Evolutionary conservation across 306 rosid genomes (phyloP).

Genomic region (Cucurbita argyrosperma): DNA sequence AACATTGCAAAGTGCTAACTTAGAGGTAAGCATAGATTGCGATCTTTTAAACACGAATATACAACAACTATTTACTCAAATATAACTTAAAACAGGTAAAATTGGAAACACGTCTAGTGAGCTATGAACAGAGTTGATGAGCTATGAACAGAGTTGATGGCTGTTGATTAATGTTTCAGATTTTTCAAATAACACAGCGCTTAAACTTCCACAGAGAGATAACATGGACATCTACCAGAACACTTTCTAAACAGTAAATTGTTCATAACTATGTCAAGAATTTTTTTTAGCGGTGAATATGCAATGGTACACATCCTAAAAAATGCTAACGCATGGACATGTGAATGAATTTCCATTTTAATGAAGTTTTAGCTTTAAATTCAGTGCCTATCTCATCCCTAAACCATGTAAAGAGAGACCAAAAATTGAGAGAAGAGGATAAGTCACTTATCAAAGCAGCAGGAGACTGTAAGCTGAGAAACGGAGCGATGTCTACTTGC

Average conservation of each 20-base stretch:
- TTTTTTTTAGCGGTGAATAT: neutral
- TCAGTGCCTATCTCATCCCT: slow-evolving; percentile 12
- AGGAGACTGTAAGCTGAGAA: slow-evolving; percentile 75
- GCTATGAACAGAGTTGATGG: neutral
- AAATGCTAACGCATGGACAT: neutral
- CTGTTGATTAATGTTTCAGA: neutral
- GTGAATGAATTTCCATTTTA: neutral
- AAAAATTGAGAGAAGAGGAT: slow-evolving; percentile 69
- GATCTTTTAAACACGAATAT: neutral
- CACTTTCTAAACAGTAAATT: neutral
- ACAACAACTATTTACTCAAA: neutral
- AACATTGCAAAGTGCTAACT: neutral
- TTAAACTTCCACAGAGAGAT: neutral
- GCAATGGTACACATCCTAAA: slow-evolving; percentile 27
- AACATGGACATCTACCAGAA: neutral
- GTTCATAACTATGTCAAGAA: neutral
- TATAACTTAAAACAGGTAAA: neutral
- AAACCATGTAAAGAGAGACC: slow-evolving; percentile 77
- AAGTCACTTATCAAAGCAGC: slow-evolving; percentile 78
- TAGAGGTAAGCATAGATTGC: neutral
- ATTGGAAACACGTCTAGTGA: neutral
- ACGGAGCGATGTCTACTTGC: slow-evolving; percentile 89
- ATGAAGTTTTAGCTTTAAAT: neutral
- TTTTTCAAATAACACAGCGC: neutral
- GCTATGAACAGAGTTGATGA: neutral